Evolutionary conservation across 306 rosid species (phyloP).

Genomic region (Rosa chinensis): DNA sequence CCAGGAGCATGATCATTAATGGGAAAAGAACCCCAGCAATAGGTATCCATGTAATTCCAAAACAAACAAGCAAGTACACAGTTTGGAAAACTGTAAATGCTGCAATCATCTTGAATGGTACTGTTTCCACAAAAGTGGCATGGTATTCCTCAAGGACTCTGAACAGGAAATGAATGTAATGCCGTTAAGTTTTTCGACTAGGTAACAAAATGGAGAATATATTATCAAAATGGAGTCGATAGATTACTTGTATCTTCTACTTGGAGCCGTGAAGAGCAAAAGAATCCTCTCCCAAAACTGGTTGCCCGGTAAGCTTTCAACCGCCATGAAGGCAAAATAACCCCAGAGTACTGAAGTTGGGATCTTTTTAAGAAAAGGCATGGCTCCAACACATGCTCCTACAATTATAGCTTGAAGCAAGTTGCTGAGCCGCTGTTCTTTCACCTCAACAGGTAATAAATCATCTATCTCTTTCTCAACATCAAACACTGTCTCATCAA

Average conservation of each 20-base stretch:
- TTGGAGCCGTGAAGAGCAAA: constrained; percentile 61
- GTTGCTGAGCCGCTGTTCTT: constrained; percentile 84
- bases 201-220: background rate
- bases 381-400: constrained; percentile 73
- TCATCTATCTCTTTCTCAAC: constrained; percentile 74
- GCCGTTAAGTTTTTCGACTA: background rate
- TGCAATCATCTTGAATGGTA: constrained; percentile 72
- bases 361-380: constrained; percentile 75
- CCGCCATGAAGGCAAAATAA: constrained; percentile 86
- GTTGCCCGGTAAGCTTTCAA: constrained; percentile 81
- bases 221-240: constrained; percentile 17
- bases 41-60: constrained; percentile 82
- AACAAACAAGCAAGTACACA: constrained; percentile 67
- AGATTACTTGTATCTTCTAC: constrained; percentile 70
- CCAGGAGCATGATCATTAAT: constrained; percentile 79
- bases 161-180: constrained; percentile 25
- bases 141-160: constrained; percentile 64
- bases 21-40: constrained; percentile 80
- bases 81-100: constrained; percentile 65
- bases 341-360: constrained; percentile 87
- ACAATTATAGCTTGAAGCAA: constrained; percentile 74
- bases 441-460: constrained; percentile 74
- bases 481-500: constrained; percentile 65
- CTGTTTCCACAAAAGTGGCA: constrained; percentile 65
- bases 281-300: constrained; percentile 84